Evolutionary conservation across 176 grass and related monocot genomes (phyloP).

Genomic region (Aegilops speltoides): DNA sequence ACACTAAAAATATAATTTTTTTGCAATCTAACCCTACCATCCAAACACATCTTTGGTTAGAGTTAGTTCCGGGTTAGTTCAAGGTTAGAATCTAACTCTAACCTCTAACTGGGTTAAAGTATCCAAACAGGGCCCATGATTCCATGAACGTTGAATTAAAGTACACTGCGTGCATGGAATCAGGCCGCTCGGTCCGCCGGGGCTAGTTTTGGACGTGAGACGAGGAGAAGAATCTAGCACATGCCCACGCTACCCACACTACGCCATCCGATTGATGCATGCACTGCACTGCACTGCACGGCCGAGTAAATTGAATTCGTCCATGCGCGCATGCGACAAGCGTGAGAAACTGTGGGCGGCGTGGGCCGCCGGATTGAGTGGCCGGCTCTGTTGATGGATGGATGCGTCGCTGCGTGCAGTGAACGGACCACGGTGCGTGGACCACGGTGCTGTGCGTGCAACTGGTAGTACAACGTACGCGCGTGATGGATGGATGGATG

Average conservation of each 20-base stretch:
- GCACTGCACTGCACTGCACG: not conserved
- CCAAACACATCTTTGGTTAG: no score
- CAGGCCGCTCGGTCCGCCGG: not conserved
- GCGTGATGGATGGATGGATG: not conserved
- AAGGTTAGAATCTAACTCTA: no score
- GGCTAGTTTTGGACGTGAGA: not conserved
- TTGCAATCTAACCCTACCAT: no score
- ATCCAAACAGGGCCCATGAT: no score
- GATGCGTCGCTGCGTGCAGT: not conserved
- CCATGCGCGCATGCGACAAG: not conserved
- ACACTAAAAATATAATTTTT: no score
- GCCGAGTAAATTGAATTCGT: not conserved
- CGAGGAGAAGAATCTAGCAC: not conserved
- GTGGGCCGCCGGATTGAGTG: not conserved
- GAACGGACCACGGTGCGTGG: not conserved
- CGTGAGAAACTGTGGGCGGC: not conserved
- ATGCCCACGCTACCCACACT: not conserved
- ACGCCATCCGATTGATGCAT: not conserved
- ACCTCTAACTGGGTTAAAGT: no score
- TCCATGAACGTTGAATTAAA: not conserved
- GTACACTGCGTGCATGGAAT: not conserved
- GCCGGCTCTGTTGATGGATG: not conserved
- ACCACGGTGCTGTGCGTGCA: not conserved
- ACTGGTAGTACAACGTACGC: not conserved
- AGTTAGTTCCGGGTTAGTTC: no score